Conservation (phyloP, 805 yeast genomes). For the Saccharomyces mikatae region DNA sequence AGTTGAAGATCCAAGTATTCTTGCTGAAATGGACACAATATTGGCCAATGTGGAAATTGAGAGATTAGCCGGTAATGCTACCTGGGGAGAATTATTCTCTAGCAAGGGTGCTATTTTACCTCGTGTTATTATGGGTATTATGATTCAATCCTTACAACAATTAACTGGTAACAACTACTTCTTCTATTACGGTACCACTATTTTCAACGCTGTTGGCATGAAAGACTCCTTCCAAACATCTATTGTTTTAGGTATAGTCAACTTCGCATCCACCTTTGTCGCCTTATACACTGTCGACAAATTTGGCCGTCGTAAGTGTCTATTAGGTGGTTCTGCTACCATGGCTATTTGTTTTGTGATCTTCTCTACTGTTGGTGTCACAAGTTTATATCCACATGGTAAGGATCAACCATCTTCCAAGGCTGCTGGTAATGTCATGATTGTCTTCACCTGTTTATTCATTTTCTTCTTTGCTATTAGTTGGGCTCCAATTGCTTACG, state of each 20-base stretch:
- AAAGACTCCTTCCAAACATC: conserved; percentile 52
- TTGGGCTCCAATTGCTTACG: conserved; percentile 67
- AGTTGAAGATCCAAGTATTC: conserved; percentile 46
- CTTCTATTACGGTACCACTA: conserved; percentile 59
- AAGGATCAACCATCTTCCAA: conserved; percentile 36
- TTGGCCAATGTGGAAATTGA: conserved; percentile 57
- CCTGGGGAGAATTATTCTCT: conserved; percentile 58
- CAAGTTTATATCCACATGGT: conserved; percentile 36
- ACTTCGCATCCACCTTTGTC: conserved; percentile 50
- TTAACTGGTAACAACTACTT: conserved; percentile 60
- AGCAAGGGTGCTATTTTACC: conserved; percentile 55
- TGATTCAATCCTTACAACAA: conserved; percentile 58
- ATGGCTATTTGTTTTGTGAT: conserved; percentile 40
- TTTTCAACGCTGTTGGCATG: conserved; percentile 56
- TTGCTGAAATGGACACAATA: conserved; percentile 49
- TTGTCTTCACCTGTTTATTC: conserved; percentile 60
- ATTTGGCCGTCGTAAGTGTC: conserved; percentile 44
- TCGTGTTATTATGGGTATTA: conserved; percentile 43
- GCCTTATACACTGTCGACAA: conserved; percentile 46
- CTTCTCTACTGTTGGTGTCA: conserved; percentile 58
- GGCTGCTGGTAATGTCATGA: conserved; percentile 63
- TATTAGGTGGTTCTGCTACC: conserved; percentile 42
- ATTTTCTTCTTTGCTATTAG: conserved; percentile 68
- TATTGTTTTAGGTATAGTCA: conserved; percentile 51
- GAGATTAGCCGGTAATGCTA: conserved; percentile 52